Evolutionary conservation across 345 rosid genomes (phyloP).

Genomic region (Psidium guajava): DNA sequence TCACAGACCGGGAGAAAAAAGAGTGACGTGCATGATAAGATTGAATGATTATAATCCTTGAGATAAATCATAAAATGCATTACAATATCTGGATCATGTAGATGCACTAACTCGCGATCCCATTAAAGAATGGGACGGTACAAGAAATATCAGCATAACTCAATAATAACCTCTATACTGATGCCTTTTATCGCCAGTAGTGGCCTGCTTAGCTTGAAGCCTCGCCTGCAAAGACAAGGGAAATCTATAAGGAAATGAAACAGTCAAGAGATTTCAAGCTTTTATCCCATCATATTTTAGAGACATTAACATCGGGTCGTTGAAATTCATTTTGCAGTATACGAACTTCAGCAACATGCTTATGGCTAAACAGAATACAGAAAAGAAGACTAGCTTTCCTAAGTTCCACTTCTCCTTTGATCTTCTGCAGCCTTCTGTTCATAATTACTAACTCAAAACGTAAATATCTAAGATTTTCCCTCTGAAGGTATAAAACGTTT

Average conservation of each 20-base stretch:
- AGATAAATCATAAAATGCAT: background rate
- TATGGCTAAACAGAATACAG: background rate
- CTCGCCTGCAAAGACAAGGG: constrained; percentile 39
- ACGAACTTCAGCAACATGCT: background rate
- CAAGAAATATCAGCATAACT: background rate
- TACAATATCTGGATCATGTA: background rate
- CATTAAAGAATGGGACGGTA: background rate
- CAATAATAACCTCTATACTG: constrained; percentile 58
- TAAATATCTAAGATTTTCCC: too few relatives aligned
- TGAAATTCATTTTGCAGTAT: background rate
- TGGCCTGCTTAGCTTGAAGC: constrained; percentile 86
- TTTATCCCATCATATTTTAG: background rate
- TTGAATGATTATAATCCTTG: background rate
- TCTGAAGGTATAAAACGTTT: background rate
- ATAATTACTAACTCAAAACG: background rate
- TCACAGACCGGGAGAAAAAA: background rate
- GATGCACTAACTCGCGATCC: background rate
- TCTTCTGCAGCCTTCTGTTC: background rate
- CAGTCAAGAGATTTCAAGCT: background rate
- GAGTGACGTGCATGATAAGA: background rate
- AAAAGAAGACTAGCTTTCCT: background rate
- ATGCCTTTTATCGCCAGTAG: constrained; percentile 62
- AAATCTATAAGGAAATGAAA: background rate
- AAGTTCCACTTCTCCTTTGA: background rate
- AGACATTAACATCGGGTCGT: background rate